phyloP scores from a whole-genome alignment of 2,329 filamentous ascomycete species.

The Bisporella sp. region DNA sequence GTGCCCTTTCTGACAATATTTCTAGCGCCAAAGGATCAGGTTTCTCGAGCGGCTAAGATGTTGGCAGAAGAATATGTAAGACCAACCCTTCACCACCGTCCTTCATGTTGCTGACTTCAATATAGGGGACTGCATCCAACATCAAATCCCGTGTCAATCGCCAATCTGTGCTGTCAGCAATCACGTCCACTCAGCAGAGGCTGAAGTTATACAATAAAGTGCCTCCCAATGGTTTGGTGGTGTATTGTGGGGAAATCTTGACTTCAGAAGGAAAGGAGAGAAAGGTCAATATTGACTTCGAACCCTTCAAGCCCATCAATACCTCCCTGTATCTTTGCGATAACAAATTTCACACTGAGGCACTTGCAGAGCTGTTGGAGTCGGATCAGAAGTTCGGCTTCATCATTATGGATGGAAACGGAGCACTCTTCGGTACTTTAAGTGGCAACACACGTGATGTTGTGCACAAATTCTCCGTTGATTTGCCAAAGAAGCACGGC shows the following conservation, averaged over 20 bases:
- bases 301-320: conserved; percentile 99
- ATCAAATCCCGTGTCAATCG: conserved; percentile 99
- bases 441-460: conserved; percentile 97
- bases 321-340: conserved; percentile 98
- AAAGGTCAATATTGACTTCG: conserved; percentile 99
- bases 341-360: conserved; percentile 99
- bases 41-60: conserved; percentile 96
- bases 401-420: conserved; percentile 99
- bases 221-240: conserved; percentile 91
- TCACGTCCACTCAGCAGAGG: conserved; percentile 97
- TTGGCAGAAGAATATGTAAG: conserved; percentile 99
- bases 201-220: conserved; percentile 99
- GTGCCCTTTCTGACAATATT: conserved; percentile 2
- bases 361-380: conserved; percentile 91
- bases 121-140: conserved; percentile 94
- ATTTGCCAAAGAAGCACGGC: conserved; percentile 99
- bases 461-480: conserved; percentile 96
- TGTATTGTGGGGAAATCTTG: conserved; percentile 99
- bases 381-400: conserved; percentile 99
- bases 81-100: conserved; percentile 14
- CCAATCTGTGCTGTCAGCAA: conserved; percentile 94
- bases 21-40: conserved; percentile 91
- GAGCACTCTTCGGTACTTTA: conserved; percentile 90
- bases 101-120: conserved; percentile 10
- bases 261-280: conserved; percentile 97